phyloP scores from a whole-genome alignment of 331 rosid species.

The Telfairia occidentalis region DNA sequence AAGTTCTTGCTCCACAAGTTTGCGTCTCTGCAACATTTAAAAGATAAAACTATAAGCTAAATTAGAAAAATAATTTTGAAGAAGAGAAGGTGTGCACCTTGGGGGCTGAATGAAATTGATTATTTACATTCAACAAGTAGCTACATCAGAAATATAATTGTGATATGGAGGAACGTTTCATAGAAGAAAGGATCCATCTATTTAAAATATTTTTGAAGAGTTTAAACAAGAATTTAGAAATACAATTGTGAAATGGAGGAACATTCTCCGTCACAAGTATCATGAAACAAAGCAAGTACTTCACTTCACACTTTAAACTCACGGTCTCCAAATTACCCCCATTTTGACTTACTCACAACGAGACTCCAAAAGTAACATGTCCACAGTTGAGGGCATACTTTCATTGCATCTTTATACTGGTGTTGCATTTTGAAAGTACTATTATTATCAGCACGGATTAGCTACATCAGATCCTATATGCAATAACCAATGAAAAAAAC shows the following conservation, averaged over 20 bases:
- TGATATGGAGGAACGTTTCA: too few species aligned
- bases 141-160: too few species aligned
- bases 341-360: not conserved
- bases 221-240: not conserved
- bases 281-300: not conserved
- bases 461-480: not conserved
- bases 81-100: not conserved
- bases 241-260: not conserved
- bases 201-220: not conserved
- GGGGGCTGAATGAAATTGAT: not conserved
- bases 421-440: not conserved
- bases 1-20: conserved; percentile 75
- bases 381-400: not conserved
- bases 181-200: not conserved
- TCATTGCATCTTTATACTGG: not conserved
- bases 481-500: conserved; percentile 3
- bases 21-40: conserved; percentile 59
- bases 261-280: not conserved
- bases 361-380: not conserved
- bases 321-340: not conserved
- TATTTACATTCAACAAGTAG: not conserved
- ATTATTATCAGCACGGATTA: not conserved
- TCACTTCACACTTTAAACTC: not conserved
- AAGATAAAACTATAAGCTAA: conserved; percentile 5
- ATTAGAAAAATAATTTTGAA: not conserved